These are phyloP conservation scores for Stemphylium beticola DNA, from an alignment of 2,329 filamentous ascomycete species.

Conservation along the genomic window DNA sequence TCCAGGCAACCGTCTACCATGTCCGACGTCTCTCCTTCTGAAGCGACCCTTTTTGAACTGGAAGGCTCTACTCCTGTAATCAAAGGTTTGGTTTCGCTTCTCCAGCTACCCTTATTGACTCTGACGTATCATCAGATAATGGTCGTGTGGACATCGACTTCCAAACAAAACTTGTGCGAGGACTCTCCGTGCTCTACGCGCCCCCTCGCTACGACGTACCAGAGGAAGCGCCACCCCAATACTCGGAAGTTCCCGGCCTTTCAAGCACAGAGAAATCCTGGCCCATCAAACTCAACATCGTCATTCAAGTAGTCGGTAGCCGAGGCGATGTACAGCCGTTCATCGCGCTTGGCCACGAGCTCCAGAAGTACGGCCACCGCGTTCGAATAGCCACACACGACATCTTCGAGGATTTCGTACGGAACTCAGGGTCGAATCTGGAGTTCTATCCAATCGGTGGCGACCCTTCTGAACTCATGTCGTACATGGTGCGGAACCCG, in stretches of 20 bases:
- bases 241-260: neutral
- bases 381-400: conserved; percentile 36
- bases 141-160: conserved; percentile 15
- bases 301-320: conserved; percentile 62
- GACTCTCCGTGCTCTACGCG: conserved; percentile 6
- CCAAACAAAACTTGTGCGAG: conserved; percentile 2
- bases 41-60: too few species aligned
- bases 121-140: neutral
- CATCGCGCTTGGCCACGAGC: conserved; percentile 60
- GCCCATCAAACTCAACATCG: conserved; percentile 53
- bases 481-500: conserved; percentile 59
- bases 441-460: conserved; percentile 48
- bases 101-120: too few species aligned
- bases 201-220: neutral
- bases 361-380: conserved; percentile 45
- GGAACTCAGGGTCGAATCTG: conserved; percentile 23
- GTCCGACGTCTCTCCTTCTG: too few species aligned
- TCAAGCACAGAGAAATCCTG: neutral
- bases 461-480: conserved; percentile 52
- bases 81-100: too few species aligned
- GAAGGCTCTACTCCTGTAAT: too few species aligned
- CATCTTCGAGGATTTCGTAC: conserved; percentile 21
- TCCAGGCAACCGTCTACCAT: too few species aligned
- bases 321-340: conserved; percentile 66
- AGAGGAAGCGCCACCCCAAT: neutral